Base-by-base conservation (phyloP, 2,329 filamentous ascomycete genomes). In the Talaromyces albobiverticillius region DNA sequence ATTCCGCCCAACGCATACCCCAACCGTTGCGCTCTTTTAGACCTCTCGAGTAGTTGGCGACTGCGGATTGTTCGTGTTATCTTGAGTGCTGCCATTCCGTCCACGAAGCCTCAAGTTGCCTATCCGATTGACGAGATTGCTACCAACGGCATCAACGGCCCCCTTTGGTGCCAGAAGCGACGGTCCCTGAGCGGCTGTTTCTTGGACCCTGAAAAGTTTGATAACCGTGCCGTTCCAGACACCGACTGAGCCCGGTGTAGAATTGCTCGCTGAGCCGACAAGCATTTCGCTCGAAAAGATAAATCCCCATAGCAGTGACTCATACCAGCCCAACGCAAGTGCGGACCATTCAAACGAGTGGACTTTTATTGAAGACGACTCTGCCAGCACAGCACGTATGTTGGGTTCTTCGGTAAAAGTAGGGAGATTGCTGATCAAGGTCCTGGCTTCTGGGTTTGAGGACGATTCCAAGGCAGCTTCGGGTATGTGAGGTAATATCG, bases 321-420 rank as follows among this genome's bases (percentile, higher is more conserved):
- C 90, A 70, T 97, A 96, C 94, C 94, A 97, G 46, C 92, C 93
- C 48, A 97, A 79, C 0, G 90, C 88, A 31, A 96, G 78, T 0
- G 89, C 86, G 3, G 91, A 93, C 93, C 93, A 97, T 73, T 96
- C 90, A 65, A 97, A 97, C 13, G 90, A 87, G 67, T 96, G 92
- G 14, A 94, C 87, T 29, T 88, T 82, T 50, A 90, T 81, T 0
- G 87, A 79, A 1, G 85, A 85, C 1, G 88, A 82, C 43, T 96
- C 90, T 0, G 71, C 66, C n/a, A 76, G 66, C 34, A 96, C 83
- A 8, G 84, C 86, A 9, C 84, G 80, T 41, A 95, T 76, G 48
- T 82, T 79, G 1, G 87, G 74, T 40, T 76, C 73, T n/a, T 71
- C 70, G 11, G 67, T 62, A 47, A 76, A 76, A 2, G 72, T 70